A percentile compares a stretch with the other conserved stretches of the same genome.
Conservation (phyloP, 78 protist species). For the Dictyostelium brefeldianum region DNA sequence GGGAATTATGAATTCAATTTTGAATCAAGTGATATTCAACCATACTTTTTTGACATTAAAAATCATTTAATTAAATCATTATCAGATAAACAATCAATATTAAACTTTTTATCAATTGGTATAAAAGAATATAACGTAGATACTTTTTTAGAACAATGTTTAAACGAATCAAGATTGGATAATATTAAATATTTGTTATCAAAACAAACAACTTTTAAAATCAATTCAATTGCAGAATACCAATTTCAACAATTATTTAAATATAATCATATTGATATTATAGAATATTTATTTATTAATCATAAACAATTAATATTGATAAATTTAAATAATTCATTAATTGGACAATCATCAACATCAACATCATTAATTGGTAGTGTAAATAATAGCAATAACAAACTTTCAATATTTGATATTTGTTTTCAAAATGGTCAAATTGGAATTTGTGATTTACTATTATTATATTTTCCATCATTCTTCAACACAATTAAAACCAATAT, state of each 20-base stretch:
- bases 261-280: slow-evolving; percentile 4
- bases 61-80: not conserved
- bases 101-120: not conserved
- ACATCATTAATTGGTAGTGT: not conserved
- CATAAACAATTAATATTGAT: not conserved
- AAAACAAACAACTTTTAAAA: not conserved
- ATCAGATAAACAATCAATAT: not conserved
- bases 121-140: not conserved
- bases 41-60: not conserved
- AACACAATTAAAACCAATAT: not conserved
- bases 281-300: not conserved
- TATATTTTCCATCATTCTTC: not conserved
- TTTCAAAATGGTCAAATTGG: not conserved
- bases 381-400: not conserved
- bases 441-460: slow-evolving; percentile 6
- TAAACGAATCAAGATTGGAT: slow-evolving; percentile 9
- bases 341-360: too few relatives aligned
- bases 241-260: slow-evolving; percentile 6
- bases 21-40: too few relatives aligned
- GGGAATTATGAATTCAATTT: too few relatives aligned
- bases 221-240: not conserved
- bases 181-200: not conserved
- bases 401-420: slow-evolving; percentile 8
- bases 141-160: not conserved
- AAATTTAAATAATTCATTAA: not conserved